Evolutionary conservation across 2,329 filamentous ascomycete species (phyloP).

Genomic region (Trichoderma simmonsii): DNA sequence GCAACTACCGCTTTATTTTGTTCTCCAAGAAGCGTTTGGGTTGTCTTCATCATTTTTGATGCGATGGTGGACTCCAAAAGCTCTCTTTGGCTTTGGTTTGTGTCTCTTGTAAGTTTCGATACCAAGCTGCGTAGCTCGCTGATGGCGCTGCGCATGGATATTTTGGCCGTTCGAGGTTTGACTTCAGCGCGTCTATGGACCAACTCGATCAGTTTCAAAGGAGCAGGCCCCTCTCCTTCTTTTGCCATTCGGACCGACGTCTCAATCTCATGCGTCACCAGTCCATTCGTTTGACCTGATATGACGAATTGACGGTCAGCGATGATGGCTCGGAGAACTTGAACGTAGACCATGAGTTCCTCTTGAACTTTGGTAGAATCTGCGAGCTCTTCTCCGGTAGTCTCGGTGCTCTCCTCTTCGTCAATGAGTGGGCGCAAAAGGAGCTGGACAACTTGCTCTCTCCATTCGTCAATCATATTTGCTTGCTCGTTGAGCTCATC

Average conservation of each 20-base stretch:
- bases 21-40: constrained; percentile 51
- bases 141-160: constrained; percentile 69
- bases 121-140: constrained; percentile 67
- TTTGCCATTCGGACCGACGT: constrained; percentile 58
- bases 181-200: constrained; percentile 45
- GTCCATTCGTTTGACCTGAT: constrained; percentile 71
- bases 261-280: constrained; percentile 71
- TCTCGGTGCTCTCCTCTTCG: constrained; percentile 68
- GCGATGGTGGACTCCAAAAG: constrained; percentile 65
- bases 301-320: constrained; percentile 76
- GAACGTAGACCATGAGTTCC: constrained; percentile 81
- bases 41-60: constrained; percentile 57
- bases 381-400: constrained; percentile 86
- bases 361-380: constrained; percentile 85
- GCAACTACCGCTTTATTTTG: constrained; percentile 48
- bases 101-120: constrained; percentile 33
- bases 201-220: constrained; percentile 57
- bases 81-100: constrained; percentile 47
- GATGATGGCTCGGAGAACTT: constrained; percentile 69
- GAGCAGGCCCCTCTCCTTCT: constrained; percentile 66
- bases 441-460: constrained; percentile 67
- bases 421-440: constrained; percentile 76
- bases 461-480: constrained; percentile 68
- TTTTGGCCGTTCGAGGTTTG: constrained; percentile 48
- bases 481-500: constrained; percentile 70